These are phyloP conservation scores for Aegilops speltoides DNA, from an alignment of 176 grass and related monocot species.

Conservation along the genomic window DNA sequence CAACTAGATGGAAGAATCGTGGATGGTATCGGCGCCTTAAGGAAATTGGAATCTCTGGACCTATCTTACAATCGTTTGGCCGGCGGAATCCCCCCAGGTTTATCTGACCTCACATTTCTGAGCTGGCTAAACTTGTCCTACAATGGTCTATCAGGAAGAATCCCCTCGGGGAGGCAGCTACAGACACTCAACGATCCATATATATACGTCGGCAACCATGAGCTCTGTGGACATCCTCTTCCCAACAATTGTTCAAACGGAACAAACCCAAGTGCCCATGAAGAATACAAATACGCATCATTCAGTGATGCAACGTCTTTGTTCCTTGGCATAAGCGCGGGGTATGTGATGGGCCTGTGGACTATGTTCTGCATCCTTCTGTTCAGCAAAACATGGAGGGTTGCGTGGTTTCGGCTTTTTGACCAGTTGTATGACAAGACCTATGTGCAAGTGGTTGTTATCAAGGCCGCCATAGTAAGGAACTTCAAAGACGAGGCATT, in stretches of 20 bases:
- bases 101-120: background rate
- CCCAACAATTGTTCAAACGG: background rate
- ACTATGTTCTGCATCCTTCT: background rate
- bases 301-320: background rate
- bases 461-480: background rate
- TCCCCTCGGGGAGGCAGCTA: background rate
- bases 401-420: background rate
- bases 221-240: constrained; percentile 22
- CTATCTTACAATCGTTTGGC: constrained; percentile 16
- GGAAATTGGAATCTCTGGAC: constrained; percentile 17
- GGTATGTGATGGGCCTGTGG: constrained; percentile 1
- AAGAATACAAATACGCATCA: background rate
- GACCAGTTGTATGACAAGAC: background rate
- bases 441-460: background rate
- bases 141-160: constrained; percentile 3
- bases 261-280: background rate
- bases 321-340: background rate
- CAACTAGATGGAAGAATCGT: constrained; percentile 7
- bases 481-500: background rate
- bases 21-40: background rate
- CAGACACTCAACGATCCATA: constrained; percentile 22
- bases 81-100: constrained; percentile 3
- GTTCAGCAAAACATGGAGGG: background rate
- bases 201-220: constrained; percentile 12
- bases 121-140: constrained; percentile 36